phyloP scores from a whole-genome alignment of 208 protist species.

The Lotmaria passim region DNA sequence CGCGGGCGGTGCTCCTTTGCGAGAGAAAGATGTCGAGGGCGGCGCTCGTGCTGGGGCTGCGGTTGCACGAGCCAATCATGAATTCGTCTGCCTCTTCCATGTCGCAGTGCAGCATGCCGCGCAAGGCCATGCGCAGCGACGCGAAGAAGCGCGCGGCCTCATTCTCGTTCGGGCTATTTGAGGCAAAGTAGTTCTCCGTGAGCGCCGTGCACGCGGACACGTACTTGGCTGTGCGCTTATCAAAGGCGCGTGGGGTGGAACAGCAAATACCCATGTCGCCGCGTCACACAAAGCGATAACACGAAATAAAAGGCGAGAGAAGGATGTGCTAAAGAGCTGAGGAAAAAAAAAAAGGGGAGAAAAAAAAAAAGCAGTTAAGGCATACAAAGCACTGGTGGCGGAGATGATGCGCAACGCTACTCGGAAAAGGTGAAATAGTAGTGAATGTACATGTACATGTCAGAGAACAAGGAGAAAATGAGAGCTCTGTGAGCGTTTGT shows the following conservation, averaged over 20 bases:
- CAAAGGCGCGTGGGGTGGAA: conserved; percentile 16
- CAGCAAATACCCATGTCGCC: conserved; percentile 43
- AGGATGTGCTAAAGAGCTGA: too few species aligned
- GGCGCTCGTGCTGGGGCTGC: conserved; percentile 34
- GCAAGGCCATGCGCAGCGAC: conserved; percentile 45
- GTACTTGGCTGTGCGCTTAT: conserved; percentile 37
- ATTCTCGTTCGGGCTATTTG: conserved; percentile 25
- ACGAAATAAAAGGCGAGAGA: neutral
- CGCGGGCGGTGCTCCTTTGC: conserved; percentile 21
- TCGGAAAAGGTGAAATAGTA: too few species aligned
- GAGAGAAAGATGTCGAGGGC: conserved; percentile 45
- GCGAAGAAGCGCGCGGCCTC: conserved; percentile 62
- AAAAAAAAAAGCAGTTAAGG: conserved; percentile 1
- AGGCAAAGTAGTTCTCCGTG: conserved; percentile 51
- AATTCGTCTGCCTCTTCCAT: conserved; percentile 56
- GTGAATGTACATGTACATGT: too few species aligned
- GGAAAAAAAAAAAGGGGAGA: conserved; percentile 1
- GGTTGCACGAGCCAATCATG: conserved; percentile 41
- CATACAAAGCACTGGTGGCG: too few species aligned
- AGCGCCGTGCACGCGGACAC: conserved; percentile 41
- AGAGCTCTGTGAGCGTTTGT: too few species aligned
- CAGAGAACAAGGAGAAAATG: neutral
- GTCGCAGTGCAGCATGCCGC: conserved; percentile 48
- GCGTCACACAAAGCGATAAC: neutral
- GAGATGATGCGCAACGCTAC: too few species aligned